Conservation (phyloP, 1,139 yeast species). For the Hyphopichia wangnamkhiaoensis region DNA sequence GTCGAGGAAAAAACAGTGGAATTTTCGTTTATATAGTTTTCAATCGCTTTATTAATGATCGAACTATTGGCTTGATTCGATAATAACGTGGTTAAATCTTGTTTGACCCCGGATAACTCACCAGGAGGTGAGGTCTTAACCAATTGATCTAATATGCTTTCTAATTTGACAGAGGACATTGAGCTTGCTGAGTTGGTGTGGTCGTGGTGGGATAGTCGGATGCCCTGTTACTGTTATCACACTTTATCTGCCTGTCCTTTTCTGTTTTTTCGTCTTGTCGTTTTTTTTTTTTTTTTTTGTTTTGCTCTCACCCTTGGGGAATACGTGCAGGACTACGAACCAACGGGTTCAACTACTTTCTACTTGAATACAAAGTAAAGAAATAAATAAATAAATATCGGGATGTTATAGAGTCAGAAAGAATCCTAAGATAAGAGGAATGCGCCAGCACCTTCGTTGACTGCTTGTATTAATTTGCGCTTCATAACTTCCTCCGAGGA, state of each 20-base stretch:
- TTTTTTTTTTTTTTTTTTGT: neutral
- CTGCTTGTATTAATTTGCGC: constrained; percentile 63
- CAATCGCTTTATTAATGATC: constrained; percentile 30
- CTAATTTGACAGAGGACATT: constrained; percentile 23
- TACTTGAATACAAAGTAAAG: no score
- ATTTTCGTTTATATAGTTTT: constrained; percentile 27
- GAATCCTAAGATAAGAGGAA: constrained; percentile 76
- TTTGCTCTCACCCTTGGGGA: neutral
- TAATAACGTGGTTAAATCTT: constrained; percentile 27
- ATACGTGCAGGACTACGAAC: no score
- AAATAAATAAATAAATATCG: neutral
- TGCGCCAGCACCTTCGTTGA: constrained; percentile 87
- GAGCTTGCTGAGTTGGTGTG: constrained; percentile 2
- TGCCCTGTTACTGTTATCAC: no score
- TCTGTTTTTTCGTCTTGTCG: neutral
- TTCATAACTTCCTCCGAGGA: constrained; percentile 61
- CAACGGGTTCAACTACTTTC: no score
- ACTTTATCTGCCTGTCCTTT: neutral
- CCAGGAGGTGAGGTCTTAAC: constrained; percentile 45
- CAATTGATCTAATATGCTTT: constrained; percentile 32
- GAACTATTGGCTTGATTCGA: constrained; percentile 18
- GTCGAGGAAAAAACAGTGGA: constrained; percentile 32
- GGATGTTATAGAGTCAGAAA: no score
- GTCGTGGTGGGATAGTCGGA: no score
- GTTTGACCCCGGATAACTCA: constrained; percentile 33